Percentiles rank a stretch among this genome's conserved stretches.
These are phyloP conservation scores for Isatis lusitanica DNA, from an alignment of 441 rosid species.

Conservation along the genomic window DNA sequence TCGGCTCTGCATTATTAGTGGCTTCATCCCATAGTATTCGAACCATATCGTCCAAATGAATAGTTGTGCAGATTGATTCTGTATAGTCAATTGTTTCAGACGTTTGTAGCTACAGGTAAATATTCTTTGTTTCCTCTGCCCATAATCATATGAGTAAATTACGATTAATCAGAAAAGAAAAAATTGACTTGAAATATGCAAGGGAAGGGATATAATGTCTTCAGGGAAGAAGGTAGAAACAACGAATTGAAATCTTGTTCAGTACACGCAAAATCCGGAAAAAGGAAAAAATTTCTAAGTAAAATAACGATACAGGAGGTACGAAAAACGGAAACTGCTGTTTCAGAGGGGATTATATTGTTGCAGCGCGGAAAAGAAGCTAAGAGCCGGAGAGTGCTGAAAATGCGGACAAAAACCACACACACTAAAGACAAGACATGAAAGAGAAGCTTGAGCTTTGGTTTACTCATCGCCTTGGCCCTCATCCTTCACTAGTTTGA, in stretches of 20 bases:
- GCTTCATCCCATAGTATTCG: constrained; percentile 25
- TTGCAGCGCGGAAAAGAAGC: constrained; percentile 7
- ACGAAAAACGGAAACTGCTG: constrained; percentile 1
- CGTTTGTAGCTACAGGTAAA: constrained; percentile 1
- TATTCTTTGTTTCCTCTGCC: neutral
- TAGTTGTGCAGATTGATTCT: neutral
- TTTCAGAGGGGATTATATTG: constrained; percentile 8
- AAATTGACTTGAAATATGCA: neutral
- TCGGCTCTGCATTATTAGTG: constrained; percentile 65
- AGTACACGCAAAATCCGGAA: neutral
- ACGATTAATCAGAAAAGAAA: neutral
- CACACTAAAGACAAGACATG: constrained; percentile 1
- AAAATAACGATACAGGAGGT: neutral
- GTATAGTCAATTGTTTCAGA: neutral
- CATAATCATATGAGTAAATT: neutral
- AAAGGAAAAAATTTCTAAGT: neutral
- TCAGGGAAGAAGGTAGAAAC: too few species aligned
- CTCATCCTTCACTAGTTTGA: constrained; percentile 92
- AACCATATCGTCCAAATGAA: constrained; percentile 20
- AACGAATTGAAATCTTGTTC: neutral
- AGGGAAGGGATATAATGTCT: neutral
- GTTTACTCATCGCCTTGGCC: constrained; percentile 59
- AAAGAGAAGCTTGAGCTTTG: neutral
- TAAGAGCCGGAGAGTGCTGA: neutral
- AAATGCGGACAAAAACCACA: constrained; percentile 7